Evolutionary conservation across 2,329 filamentous ascomycete species (phyloP), one percentile per base, ranked within the genome.

Genomic region (Pestalotiopsis sp.): DNA sequence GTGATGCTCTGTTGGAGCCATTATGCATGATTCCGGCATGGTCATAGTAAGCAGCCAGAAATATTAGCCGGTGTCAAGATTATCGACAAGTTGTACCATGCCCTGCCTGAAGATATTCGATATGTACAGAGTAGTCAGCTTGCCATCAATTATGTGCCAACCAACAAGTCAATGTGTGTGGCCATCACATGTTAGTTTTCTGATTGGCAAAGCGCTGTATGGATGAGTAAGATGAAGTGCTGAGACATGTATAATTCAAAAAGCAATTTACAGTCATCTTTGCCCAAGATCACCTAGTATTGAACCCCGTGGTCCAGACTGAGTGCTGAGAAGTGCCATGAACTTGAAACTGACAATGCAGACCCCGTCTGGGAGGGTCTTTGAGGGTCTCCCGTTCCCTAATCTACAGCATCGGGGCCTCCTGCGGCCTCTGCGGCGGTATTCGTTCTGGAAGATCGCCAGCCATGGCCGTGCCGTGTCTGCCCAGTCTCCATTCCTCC

Each of bases 331-430:
- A 57, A 7, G 20, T 36, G 23, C 49, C 49, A 57, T 66, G 63
- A 66, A 66, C 25, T 31, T 66, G 63, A 66, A 66, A 66, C 63
- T 17, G 38, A 36, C 57, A 59, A 27, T 27, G 57, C 57, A 27
- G 57, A 36, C 57, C 57, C 45, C 20, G 45, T 52, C 17, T 20
- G 20, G 20, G 45, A 52, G 45, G 45, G 45, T 52, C 45, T 52
- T 52, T 52, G 57, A 36, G 57, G 27, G 23, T 59, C 57, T 27
- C 17, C 20, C 57, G 27, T 59, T 59, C 27, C 57, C 45, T 52
- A 52, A 52, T 52, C 17, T n/a, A n/a, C 20, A 52, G 45, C 14
- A n/a, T n/a, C 45, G 45, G 45, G 45, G 45, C 45, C 45, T n/a
- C n/a, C 11, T 52, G 45, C 45, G 45, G 45, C 45, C 17, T 20